Conservation (phyloP, 1,284 basidiomycete genomes). For the Athelia sp. region DNA sequence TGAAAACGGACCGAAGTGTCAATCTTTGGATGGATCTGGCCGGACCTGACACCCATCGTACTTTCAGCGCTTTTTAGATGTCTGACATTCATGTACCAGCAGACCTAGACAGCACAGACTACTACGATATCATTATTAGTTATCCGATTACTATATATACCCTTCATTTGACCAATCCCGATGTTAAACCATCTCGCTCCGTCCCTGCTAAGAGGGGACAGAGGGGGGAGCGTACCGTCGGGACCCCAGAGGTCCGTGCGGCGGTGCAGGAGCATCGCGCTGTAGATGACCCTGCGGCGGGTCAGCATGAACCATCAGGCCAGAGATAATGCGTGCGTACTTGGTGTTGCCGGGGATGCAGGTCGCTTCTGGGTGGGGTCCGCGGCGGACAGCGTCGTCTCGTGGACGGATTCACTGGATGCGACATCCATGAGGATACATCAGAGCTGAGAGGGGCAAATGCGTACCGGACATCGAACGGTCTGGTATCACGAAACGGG, state of each 20-base stretch:
- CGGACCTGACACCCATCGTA: too few species aligned
- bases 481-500: too few species aligned
- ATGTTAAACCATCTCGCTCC: too few species aligned
- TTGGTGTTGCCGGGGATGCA: conserved; percentile 49
- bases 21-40: too few species aligned
- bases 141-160: too few species aligned
- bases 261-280: not conserved
- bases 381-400: conserved; percentile 38
- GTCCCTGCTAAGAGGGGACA: too few species aligned
- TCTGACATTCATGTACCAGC: too few species aligned
- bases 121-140: too few species aligned
- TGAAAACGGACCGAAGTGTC: too few species aligned
- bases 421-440: not conserved
- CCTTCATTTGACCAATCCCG: too few species aligned
- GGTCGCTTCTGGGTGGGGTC: conserved; percentile 37
- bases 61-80: too few species aligned
- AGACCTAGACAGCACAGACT: too few species aligned
- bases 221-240: not conserved
- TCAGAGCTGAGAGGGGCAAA: not conserved
- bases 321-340: conserved; percentile 26
- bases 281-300: not conserved
- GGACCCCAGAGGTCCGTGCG: not conserved
- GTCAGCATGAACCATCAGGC: not conserved
- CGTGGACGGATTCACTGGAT: conserved; percentile 31
- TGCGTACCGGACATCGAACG: conserved; percentile 41